phyloP scores from a whole-genome alignment of 495 filamentous ascomycete species.

The Aspergillus baeticus region DNA sequence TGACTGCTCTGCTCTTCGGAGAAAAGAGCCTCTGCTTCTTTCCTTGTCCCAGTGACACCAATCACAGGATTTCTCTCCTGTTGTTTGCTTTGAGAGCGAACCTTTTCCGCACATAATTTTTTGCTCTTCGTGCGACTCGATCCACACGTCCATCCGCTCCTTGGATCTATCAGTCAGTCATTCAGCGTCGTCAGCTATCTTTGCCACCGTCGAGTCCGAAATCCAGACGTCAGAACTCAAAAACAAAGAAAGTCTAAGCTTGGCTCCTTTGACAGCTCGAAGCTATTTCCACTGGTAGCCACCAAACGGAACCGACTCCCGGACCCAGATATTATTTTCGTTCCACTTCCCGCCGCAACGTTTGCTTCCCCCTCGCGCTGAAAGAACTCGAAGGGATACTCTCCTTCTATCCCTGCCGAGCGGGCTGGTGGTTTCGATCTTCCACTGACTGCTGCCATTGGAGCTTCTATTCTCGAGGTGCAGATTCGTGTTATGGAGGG shows the following conservation, averaged over 20 bases:
- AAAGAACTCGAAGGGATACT: slow-evolving; percentile 19
- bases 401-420: slow-evolving; percentile 16
- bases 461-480: slow-evolving; percentile 16
- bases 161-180: slow-evolving; percentile 10
- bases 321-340: neutral
- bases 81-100: slow-evolving; percentile 20
- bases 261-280: neutral
- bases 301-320: slow-evolving; percentile 7
- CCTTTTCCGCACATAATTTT: slow-evolving; percentile 1
- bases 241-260: slow-evolving; percentile 19
- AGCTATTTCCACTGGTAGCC: neutral
- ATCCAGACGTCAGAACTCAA: neutral
- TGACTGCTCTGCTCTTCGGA: neutral
- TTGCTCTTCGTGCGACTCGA: slow-evolving; percentile 17
- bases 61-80: neutral
- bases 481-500: slow-evolving; percentile 20
- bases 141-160: slow-evolving; percentile 11
- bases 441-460: slow-evolving; percentile 4
- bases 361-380: slow-evolving; percentile 19
- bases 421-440: slow-evolving; percentile 6
- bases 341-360: slow-evolving; percentile 15
- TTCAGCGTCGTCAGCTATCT: neutral
- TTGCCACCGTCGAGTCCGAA: neutral
- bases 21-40: slow-evolving; percentile 2
- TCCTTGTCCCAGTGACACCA: slow-evolving; percentile 6